Conservation (phyloP, 495 filamentous ascomycete species). For the Pyrenula aspistea region DNA sequence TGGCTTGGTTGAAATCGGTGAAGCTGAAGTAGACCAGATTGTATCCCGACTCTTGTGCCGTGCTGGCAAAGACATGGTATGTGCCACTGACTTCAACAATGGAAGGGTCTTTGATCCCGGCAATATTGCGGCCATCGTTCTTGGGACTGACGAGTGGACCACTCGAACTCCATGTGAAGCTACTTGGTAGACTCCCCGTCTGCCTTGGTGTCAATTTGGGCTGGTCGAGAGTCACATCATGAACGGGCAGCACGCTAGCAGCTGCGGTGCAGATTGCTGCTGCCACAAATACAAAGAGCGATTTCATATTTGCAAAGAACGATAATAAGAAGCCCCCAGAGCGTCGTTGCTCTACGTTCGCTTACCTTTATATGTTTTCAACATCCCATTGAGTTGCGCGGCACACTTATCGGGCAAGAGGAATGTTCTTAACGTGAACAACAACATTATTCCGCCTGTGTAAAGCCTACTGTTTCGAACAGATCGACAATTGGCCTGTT, state of each 20-base stretch:
- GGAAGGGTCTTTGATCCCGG: constrained; percentile 48
- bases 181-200: constrained; percentile 29
- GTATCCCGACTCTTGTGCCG: constrained; percentile 17
- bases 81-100: constrained; percentile 36
- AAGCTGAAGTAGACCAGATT: constrained; percentile 47
- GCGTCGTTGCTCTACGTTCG: too few relatives aligned
- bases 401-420: too few relatives aligned
- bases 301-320: not conserved
- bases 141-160: constrained; percentile 34
- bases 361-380: too few relatives aligned
- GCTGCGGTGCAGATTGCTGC: not conserved
- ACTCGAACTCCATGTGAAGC: constrained; percentile 42
- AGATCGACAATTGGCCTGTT: too few relatives aligned
- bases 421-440: too few relatives aligned
- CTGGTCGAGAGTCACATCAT: not conserved
- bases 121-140: constrained; percentile 25
- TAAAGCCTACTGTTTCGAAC: too few relatives aligned
- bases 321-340: too few relatives aligned
- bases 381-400: too few relatives aligned
- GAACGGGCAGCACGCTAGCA: not conserved
- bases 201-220: not conserved
- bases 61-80: constrained; percentile 42
- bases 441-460: too few relatives aligned
- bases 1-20: constrained; percentile 26
- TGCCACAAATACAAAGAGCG: not conserved